These are phyloP conservation scores for Dendrostoma leiphaemia DNA, from an alignment of 2,329 filamentous ascomycete genomes.

Conservation along the genomic window DNA sequence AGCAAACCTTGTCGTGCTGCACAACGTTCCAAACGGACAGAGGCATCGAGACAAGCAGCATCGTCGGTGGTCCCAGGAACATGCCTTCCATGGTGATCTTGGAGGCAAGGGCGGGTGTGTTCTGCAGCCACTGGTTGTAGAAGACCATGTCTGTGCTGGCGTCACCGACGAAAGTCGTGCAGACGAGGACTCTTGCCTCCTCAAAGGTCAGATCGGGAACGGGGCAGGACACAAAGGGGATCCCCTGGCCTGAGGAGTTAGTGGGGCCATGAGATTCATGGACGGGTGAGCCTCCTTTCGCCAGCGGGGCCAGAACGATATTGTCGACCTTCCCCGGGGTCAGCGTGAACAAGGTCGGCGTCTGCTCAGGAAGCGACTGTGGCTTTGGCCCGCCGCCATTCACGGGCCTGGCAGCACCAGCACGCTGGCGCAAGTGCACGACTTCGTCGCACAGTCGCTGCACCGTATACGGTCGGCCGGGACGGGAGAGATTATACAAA, in stretches of 20 bases:
- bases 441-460: constrained; percentile 58
- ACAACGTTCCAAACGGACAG: constrained; percentile 62
- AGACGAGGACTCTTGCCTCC: constrained; percentile 61
- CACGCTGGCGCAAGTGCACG: constrained; percentile 42
- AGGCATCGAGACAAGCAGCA: constrained; percentile 66
- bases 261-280: constrained; percentile 18
- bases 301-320: constrained; percentile 51
- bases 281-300: constrained; percentile 21
- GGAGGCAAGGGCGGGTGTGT: constrained; percentile 52
- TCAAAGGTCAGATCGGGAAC: constrained; percentile 59
- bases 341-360: constrained; percentile 55
- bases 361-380: constrained; percentile 31
- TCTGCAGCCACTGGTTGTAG: constrained; percentile 65
- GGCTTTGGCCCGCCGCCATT: constrained; percentile 46
- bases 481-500: constrained; percentile 48
- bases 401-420: constrained; percentile 38
- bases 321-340: constrained; percentile 52
- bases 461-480: constrained; percentile 52
- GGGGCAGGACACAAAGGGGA: constrained; percentile 38
- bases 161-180: constrained; percentile 65
- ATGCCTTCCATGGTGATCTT: constrained; percentile 65
- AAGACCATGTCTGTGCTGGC: constrained; percentile 64
- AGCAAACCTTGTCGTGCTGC: constrained; percentile 65
- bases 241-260: constrained; percentile 30
- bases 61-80: constrained; percentile 65